A percentile compares a stretch with the other conserved stretches of the same genome.
phyloP scores from a whole-genome alignment of 2,329 filamentous ascomycete species.

The Ascochyta fabae region DNA sequence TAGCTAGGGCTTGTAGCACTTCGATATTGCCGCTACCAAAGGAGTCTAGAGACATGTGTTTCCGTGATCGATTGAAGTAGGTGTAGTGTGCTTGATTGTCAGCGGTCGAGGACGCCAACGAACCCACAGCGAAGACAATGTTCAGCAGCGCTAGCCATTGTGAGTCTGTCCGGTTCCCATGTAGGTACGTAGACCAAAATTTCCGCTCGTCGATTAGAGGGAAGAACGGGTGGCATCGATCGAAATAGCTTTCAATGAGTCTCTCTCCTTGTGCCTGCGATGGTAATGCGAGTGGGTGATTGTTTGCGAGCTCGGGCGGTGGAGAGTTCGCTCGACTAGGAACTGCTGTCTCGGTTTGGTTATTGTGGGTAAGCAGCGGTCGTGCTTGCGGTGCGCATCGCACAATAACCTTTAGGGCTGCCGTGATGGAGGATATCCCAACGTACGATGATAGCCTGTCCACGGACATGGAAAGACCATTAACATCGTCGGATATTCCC shows the following conservation, averaged over 20 bases:
- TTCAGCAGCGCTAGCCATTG: slow-evolving; percentile 77
- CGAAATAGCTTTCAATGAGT: slow-evolving; percentile 77
- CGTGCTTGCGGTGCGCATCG: slow-evolving; percentile 60
- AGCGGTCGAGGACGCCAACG: slow-evolving; percentile 69
- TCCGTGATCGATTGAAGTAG: slow-evolving; percentile 73
- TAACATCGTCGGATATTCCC: slow-evolving; percentile 71
- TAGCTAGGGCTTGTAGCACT: slow-evolving; percentile 72
- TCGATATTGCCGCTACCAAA: slow-evolving; percentile 76
- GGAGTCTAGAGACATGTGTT: slow-evolving; percentile 69
- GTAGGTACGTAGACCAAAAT: slow-evolving; percentile 70
- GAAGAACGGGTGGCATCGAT: slow-evolving; percentile 72
- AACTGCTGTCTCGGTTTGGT: slow-evolving; percentile 47
- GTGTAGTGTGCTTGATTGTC: slow-evolving; percentile 70
- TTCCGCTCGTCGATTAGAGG: slow-evolving; percentile 76
- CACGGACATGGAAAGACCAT: slow-evolving; percentile 68
- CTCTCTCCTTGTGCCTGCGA: slow-evolving; percentile 69
- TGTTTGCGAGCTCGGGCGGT: slow-evolving; percentile 43
- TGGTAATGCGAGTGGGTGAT: slow-evolving; percentile 56
- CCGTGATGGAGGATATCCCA: slow-evolving; percentile 77
- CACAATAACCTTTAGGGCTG: slow-evolving; percentile 73
- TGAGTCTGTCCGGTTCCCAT: slow-evolving; percentile 67
- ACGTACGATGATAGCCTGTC: slow-evolving; percentile 70
- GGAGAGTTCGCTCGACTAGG: slow-evolving; percentile 47
- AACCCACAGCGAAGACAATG: slow-evolving; percentile 78
- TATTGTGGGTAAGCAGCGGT: slow-evolving; percentile 55